Evolutionary conservation across 345 rosid genomes (phyloP), one percentile per base, ranked within the genome.

Genomic region (Gossypium ekmanianum): DNA sequence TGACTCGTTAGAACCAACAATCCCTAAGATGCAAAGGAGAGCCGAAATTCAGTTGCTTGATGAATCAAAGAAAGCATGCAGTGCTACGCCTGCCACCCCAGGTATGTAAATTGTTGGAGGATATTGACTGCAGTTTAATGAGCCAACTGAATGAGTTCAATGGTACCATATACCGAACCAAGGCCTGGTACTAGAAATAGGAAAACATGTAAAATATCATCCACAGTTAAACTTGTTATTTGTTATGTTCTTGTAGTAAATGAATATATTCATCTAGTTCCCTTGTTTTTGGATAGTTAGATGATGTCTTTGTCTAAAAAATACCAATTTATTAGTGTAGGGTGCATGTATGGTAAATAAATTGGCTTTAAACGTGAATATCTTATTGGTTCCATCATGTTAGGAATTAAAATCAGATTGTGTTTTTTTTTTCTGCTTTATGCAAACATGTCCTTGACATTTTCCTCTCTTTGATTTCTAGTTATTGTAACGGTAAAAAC

Each of bases 401-500:
- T 20, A 22, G 22, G 41, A 68, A 24, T 22, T 68, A 48, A 18
- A n/a, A 11, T 2, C 39, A 29, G 43, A 26, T 7, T 45, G 2
- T 18, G 3, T 29, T 2, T 54, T 9, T 6, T 54, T 6, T 54
- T 9, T 55, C 61, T 57, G 12, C 71, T 47, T 68, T 68, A 65
- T 41, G 14, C 50, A 65, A n/a, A 56, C 50, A 39, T 50, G 45
- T 52, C 7, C 18, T 22, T 61, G 68, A 55, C 14, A 7, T 61
- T 45, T 61, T 48, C 52, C 62, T 70, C 47, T 71, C 55, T 43
- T 3, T 57, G 48, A 34, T 82, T 83, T 80, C 39, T 83, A 94
- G 98, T 85, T 71, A 81, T 88, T 17, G 85, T 78, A 56, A 79
- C 93, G 3, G 80, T 91, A 76, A 76, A 74, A 84, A 82, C 80